Evolutionary conservation across 768 basidiomycete genomes (phyloP), one percentile per base, ranked within the genome.

Genomic region (Phylloporus arenicola): DNA sequence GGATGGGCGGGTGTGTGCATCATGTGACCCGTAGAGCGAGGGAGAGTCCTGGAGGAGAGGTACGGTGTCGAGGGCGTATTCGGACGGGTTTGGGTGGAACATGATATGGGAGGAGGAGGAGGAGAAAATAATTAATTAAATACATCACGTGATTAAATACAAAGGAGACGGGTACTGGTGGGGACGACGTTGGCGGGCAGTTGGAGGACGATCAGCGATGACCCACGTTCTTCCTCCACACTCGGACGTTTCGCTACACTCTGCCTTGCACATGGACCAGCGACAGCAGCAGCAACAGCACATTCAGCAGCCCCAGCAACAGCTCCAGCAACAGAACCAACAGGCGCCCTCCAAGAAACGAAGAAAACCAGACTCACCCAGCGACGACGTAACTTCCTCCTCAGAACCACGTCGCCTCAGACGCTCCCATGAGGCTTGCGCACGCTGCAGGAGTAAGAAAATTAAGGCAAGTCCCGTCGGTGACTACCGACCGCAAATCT

Each of bases 361-460:
- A 42, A 77, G 76, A 73, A 84, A 84, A 69, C 70, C 72, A 2
- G 82, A 83, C 44, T 70, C 72, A 3, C 73, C 72, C 24, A 74
- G 73, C 12, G 83, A 82, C 48, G 84, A 82, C n/a, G 68, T 70
- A 39, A 61, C 71, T 33, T 68, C 78, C 16, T 71, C 82, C 38
- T 77, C 83, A 48, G 88, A 90, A 68, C 85, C 88, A 39, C 79
- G 90, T 62, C 80, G 89, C 48, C 78, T 92, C 62, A 77, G 90
- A 60, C 82, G 90, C 64, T 90, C 89, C 62, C 90, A 92, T 72
- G 90, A 92, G 72, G 89, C 90, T 55, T 92, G 90, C 75, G 85
- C 90, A 57, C 80, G 90, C 68, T 92, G 90, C 78, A 87, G 90
- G 80, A 86, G 84, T 75, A 92, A 92, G 82, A 92, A 92, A 86